phyloP scores from a whole-genome alignment of 1,139 yeast species.

The Pneumocystis carinii region DNA sequence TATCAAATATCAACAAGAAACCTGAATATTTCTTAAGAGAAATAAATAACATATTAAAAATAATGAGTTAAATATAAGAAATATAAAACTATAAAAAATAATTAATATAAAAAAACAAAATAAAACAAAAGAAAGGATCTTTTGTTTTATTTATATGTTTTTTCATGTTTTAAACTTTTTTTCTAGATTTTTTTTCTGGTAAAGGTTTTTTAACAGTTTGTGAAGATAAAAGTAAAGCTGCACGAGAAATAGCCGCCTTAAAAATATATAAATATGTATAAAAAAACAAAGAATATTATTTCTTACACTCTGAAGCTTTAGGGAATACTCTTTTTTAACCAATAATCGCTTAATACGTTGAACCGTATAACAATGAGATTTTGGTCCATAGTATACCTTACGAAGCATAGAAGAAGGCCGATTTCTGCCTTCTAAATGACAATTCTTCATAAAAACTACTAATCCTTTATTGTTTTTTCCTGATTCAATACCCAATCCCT shows the following conservation, averaged over 20 bases:
- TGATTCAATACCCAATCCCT: neutral
- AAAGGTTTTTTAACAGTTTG: slow-evolving; percentile 14
- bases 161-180: slow-evolving; percentile 6
- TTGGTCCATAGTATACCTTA: neutral
- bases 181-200: slow-evolving; percentile 13
- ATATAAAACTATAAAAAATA: neutral
- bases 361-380: neutral
- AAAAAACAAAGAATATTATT: neutral
- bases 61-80: neutral
- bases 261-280: neutral
- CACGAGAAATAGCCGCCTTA: slow-evolving; percentile 13
- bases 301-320: neutral
- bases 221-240: slow-evolving; percentile 12
- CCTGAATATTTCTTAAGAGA: no score
- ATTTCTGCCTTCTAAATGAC: neutral
- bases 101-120: no score
- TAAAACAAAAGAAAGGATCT: no score
- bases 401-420: neutral
- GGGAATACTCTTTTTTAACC: neutral
- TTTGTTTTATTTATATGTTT: neutral
- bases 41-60: no score
- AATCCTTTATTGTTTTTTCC: neutral
- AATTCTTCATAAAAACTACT: neutral
- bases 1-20: neutral
- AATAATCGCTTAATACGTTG: neutral